Percentiles rank a stretch among this genome's conserved stretches.
Evolutionary conservation across 2,329 filamentous ascomycete species (phyloP).

Genomic region (Thermoascus crustaceus): DNA sequence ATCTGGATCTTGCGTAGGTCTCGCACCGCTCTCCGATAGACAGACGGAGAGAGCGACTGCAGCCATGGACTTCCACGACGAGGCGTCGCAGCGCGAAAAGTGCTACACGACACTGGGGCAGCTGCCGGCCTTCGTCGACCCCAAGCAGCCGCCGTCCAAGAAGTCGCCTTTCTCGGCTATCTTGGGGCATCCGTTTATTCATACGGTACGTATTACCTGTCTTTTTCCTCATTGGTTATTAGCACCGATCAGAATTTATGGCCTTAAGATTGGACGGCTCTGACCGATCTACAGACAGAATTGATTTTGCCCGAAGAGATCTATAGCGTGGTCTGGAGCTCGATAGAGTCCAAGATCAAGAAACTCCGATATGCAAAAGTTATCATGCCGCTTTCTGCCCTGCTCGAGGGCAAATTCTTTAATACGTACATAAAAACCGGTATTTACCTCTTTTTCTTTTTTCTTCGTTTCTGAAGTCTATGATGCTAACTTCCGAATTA

Average conservation of each 20-base stretch:
- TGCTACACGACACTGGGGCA: conserved; percentile 65
- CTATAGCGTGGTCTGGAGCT: conserved; percentile 47
- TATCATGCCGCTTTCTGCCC: conserved; percentile 61
- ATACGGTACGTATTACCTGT: conserved; percentile 46
- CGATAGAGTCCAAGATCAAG: conserved; percentile 39
- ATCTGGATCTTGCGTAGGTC: no score
- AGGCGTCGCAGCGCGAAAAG: conserved; percentile 43
- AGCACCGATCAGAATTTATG: not conserved
- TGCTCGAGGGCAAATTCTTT: conserved; percentile 71
- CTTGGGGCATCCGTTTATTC: conserved; percentile 55
- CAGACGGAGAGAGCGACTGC: no score
- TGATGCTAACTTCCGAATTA: conserved; percentile 25
- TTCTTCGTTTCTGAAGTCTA: not conserved
- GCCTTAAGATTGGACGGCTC: not conserved
- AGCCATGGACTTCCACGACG: conserved; percentile 37
- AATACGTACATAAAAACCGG: conserved; percentile 75
- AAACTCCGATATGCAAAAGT: conserved; percentile 56
- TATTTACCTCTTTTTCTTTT: not conserved
- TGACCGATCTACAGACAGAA: conserved; percentile 48
- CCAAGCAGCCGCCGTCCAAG: conserved; percentile 60
- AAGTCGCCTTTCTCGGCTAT: conserved; percentile 70
- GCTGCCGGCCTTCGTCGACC: conserved; percentile 60
- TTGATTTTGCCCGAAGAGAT: conserved; percentile 62
- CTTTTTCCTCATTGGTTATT: not conserved
- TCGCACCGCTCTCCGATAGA: no score